phyloP scores from a whole-genome alignment of 2,329 filamentous ascomycete species.

The Colletotrichum shisoi region DNA sequence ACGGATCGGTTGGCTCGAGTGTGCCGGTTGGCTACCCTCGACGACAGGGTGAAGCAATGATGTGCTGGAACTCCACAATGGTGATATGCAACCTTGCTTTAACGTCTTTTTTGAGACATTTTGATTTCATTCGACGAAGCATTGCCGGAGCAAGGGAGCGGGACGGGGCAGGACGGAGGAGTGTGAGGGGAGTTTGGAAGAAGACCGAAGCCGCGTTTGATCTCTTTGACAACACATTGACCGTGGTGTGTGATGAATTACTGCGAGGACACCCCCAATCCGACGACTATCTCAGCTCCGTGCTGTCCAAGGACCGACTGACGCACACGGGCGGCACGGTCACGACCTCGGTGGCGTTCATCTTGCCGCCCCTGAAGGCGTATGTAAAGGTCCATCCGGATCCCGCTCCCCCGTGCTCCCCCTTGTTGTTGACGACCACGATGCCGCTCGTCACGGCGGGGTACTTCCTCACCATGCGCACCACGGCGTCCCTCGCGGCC shows the following conservation, averaged over 20 bases:
- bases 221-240: background rate
- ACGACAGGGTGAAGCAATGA: background rate
- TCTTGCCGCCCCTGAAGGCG: slow-evolving; percentile 57
- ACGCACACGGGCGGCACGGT: slow-evolving; percentile 46
- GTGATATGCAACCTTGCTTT: slow-evolving; percentile 10
- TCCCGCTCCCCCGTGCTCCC: slow-evolving; percentile 59
- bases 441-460: slow-evolving; percentile 58
- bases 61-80: slow-evolving; percentile 11
- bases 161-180: too few relatives aligned
- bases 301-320: background rate
- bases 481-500: slow-evolving; percentile 61
- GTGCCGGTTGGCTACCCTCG: background rate
- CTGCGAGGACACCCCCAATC: too few relatives aligned
- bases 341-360: slow-evolving; percentile 57
- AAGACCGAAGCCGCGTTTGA: background rate
- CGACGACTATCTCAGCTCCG: slow-evolving; percentile 5
- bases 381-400: slow-evolving; percentile 66
- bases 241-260: background rate
- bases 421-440: slow-evolving; percentile 59
- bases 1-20: background rate
- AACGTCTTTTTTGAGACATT: slow-evolving; percentile 4
- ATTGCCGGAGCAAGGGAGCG: background rate
- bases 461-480: slow-evolving; percentile 58
- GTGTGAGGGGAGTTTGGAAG: background rate
- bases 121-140: background rate